Conservation (phyloP, 1,284 basidiomycete genomes). For the Peniophora sp. region DNA sequence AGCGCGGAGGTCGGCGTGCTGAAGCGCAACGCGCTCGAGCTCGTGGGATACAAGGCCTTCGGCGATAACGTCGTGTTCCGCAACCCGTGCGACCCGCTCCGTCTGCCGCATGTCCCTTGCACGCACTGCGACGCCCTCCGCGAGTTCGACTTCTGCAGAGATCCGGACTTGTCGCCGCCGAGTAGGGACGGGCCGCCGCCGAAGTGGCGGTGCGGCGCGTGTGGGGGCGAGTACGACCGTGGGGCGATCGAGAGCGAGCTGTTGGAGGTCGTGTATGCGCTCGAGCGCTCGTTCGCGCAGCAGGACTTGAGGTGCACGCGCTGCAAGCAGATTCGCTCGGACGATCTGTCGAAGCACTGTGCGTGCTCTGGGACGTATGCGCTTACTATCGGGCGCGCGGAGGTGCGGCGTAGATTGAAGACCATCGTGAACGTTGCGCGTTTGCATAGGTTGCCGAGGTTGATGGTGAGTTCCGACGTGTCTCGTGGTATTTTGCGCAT, state of each 20-base stretch:
- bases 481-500: too few species aligned
- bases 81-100: constrained; percentile 91
- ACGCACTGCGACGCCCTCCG: constrained; percentile 77
- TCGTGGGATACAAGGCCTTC: constrained; percentile 87
- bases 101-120: constrained; percentile 85
- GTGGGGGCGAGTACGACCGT: constrained; percentile 86
- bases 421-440: constrained; percentile 78
- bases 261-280: constrained; percentile 66
- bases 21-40: constrained; percentile 84
- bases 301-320: constrained; percentile 87
- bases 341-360: constrained; percentile 83
- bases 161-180: constrained; percentile 74
- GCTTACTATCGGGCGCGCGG: constrained; percentile 61
- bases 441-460: constrained; percentile 57
- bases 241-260: constrained; percentile 81
- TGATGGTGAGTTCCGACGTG: constrained; percentile 45
- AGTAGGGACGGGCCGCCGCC: constrained; percentile 31
- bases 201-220: constrained; percentile 63
- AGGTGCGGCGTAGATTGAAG: constrained; percentile 60
- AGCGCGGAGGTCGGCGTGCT: constrained; percentile 83
- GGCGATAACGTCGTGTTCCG: constrained; percentile 76
- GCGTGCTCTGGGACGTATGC: constrained; percentile 82
- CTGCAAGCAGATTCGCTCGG: constrained; percentile 83
- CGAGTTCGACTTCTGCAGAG: constrained; percentile 95
- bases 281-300: constrained; percentile 75